Base-by-base conservation (phyloP, 2,329 filamentous ascomycete genomes). In the Akanthomyces uredinophilus region DNA sequence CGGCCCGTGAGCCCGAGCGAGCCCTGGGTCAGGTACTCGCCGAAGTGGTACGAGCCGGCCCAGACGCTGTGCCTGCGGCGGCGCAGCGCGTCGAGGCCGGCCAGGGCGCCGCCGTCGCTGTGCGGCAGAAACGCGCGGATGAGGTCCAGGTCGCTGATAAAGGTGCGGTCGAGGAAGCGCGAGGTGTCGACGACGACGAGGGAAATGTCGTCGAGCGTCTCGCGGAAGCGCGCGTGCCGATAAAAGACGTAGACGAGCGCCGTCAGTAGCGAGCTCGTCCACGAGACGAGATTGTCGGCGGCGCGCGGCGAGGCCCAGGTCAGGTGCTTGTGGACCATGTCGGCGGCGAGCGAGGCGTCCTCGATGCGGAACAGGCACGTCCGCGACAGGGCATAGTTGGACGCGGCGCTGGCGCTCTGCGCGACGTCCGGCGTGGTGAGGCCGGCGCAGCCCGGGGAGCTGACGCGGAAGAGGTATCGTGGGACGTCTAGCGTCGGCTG, bases 1-100 rank as follows among this genome's bases (percentile, higher is more conserved):
- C 22, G 35, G 32, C 57, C 57, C 10, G 35, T 22, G 14, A 61
- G 50, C 13, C 43, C 41, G 16, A 64, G 57, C 18, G 57, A 35
- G 8, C 62, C 57, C 29, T 64, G 57, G 24, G 29, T 56, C 5
- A 64, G 57, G 27, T 57, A 61, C 52, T 64, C 62, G 51, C 62
- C 62, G 8, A 52, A 60, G 39, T 50, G 52, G 46, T 44, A 61
- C 2, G 53, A 18, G 35, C 51, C 51, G 14, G 24, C 14, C 11
- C 22, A 27, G 4, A 4, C 5, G 20, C 27, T 11, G 10, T 43
- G 22, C n/a, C 44, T 47, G 35, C n/a, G 24, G 16, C 29, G 22
- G 11, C 52, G 51, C 27, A 55, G 50, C 41, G 20, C 39, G 29
- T 11, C 57, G 22, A 63, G 41, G 22, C 51, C 16, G 29, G 16